A percentile compares a stretch with the other conserved stretches of the same genome.
These are phyloP conservation scores for Cubamyces sp. DNA, from an alignment of 768 basidiomycete genomes.

Conservation along the genomic window DNA sequence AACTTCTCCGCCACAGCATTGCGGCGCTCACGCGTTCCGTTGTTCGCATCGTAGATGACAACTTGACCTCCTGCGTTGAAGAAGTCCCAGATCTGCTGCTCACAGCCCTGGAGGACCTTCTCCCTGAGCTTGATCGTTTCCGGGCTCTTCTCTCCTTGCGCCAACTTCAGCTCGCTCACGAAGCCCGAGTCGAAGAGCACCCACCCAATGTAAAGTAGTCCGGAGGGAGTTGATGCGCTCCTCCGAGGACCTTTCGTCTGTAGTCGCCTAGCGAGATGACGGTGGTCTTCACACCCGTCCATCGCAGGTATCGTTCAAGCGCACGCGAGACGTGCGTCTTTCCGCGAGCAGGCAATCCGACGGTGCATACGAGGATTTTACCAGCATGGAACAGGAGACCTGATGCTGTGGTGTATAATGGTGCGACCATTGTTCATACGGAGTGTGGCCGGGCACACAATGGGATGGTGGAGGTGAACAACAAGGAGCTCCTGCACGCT, in stretches of 20 bases:
- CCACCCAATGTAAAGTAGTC: slow-evolving; percentile 91
- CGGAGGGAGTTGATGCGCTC: slow-evolving; percentile 82
- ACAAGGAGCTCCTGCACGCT: background rate
- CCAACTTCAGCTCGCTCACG: slow-evolving; percentile 15
- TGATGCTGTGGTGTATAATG: slow-evolving; percentile 90
- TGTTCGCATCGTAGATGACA: slow-evolving; percentile 98
- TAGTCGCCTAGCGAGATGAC: slow-evolving; percentile 97
- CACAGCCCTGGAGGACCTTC: slow-evolving; percentile 80
- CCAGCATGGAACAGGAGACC: slow-evolving; percentile 90
- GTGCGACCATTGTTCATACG: slow-evolving; percentile 74
- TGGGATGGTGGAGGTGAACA: background rate
- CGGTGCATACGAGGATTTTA: slow-evolving; percentile 90
- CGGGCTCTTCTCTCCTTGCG: slow-evolving; percentile 68
- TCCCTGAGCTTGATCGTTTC: slow-evolving; percentile 81
- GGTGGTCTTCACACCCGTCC: slow-evolving; percentile 96
- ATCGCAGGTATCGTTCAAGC: slow-evolving; percentile 94
- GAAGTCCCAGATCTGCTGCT: slow-evolving; percentile 87
- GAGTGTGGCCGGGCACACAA: background rate
- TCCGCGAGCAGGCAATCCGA: slow-evolving; percentile 92
- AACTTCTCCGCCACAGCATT: slow-evolving; percentile 83
- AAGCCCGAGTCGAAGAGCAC: slow-evolving; percentile 22
- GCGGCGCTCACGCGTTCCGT: slow-evolving; percentile 72
- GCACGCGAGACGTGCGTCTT: slow-evolving; percentile 97
- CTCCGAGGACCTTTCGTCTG: slow-evolving; percentile 86
- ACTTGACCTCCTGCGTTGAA: slow-evolving; percentile 90